Evolutionary conservation across 192 early-diverging fungal species (phyloP), one percentile per base, ranked within the genome.

Genomic region (Borealophlyctis nickersoniae): DNA sequence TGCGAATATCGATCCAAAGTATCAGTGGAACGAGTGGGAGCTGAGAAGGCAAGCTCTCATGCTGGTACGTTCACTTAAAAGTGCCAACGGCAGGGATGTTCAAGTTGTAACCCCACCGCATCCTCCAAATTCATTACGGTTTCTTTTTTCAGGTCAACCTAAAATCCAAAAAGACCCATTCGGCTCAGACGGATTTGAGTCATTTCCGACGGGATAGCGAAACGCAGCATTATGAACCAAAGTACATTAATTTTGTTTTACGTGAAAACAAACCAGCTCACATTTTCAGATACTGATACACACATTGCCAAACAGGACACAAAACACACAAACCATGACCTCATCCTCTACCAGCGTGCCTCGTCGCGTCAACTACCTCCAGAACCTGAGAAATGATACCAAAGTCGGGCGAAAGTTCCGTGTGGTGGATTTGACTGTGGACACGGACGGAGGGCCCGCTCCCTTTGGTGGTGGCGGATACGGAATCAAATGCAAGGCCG

Each of bases 11-110:
- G 77, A 81, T 60, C 67, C 68, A 4, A 81, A 81, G 33, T 85
- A 85, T 60, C 62, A 81, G 54, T 85, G 83, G 83, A 85, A 85
- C 59, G 83, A 85, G 56, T 85, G 83, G 83, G 78, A 81, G 56
- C 56, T 85, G 19, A 56, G 83, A 28, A 57, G 83, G 14, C 60
- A 73, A 32, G 83, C 77, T 2, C 55, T 85, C 28, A 82, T 85
- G 83, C 73, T 82, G 29, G 80, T 79, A 52, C 30, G 63, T 27
- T 26, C 22, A 4, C 1, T 59, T 19, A 58, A 9, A n/a, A 26
- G 19, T 70, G 23, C 11, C 16, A 13, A 3, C 27, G 5, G n/a
- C 23, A 62, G 13, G 1, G 26, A 26, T 3, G 14, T 4, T 36
- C 22, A 16, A 27, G 50, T 31, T 11, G 7, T 55, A 22, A 16